phyloP scores from a whole-genome alignment of 768 basidiomycete species.

The Vararia minispora region DNA sequence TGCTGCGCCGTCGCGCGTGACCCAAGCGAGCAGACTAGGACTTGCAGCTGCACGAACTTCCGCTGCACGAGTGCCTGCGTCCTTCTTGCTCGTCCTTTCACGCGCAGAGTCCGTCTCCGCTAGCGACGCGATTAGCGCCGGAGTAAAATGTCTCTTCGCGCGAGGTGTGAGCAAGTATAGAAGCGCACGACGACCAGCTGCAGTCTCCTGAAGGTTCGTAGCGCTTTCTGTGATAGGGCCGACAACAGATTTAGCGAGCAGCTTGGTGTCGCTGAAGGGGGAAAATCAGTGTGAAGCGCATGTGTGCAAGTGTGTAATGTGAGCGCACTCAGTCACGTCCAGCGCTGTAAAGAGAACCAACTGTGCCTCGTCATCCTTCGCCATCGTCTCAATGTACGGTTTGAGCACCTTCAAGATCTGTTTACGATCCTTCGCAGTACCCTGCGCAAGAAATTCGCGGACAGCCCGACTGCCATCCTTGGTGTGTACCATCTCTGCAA shows the following conservation, averaged over 20 bases:
- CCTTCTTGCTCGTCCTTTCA: slow-evolving; percentile 79
- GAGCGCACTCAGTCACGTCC: slow-evolving; percentile 75
- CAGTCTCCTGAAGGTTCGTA: slow-evolving; percentile 41
- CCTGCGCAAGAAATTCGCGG: slow-evolving; percentile 74
- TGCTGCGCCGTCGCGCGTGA: slow-evolving; percentile 48
- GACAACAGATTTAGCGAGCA: slow-evolving; percentile 71
- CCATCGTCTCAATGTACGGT: slow-evolving; percentile 84
- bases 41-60: slow-evolving; percentile 73
- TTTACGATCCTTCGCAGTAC: slow-evolving; percentile 88
- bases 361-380: slow-evolving; percentile 82
- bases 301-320: neutral
- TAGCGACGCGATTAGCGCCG: slow-evolving; percentile 59
- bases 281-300: neutral
- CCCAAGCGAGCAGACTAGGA: slow-evolving; percentile 59
- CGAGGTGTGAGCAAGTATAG: slow-evolving; percentile 79
- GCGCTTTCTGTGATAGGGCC: slow-evolving; percentile 53
- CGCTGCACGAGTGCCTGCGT: slow-evolving; percentile 41
- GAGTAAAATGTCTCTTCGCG: slow-evolving; percentile 79
- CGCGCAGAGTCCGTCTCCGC: slow-evolving; percentile 64
- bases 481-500: slow-evolving; percentile 92
- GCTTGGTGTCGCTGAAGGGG: slow-evolving; percentile 71
- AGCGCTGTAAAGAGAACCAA: slow-evolving; percentile 82
- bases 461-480: slow-evolving; percentile 83
- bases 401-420: slow-evolving; percentile 83
- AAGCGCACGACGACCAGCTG: slow-evolving; percentile 74